phyloP scores from a whole-genome alignment of 352 stramenopile genomes.

The Phytopythium boreale region DNA sequence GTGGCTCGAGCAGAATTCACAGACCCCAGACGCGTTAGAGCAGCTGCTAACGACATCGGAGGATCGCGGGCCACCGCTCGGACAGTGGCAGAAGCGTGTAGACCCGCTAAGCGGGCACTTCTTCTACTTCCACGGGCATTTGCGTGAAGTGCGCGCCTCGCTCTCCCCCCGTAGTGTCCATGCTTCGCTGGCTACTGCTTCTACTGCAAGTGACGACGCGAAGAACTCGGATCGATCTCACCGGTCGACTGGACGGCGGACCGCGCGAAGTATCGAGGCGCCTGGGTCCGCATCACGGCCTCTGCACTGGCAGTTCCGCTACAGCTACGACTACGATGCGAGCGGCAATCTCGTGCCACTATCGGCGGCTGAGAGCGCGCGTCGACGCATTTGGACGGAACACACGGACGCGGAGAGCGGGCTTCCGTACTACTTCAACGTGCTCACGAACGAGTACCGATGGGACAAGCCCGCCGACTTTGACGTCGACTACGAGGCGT shows the following conservation, averaged over 20 bases:
- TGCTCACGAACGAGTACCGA: conserved; percentile 69
- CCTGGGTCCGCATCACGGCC: conserved; percentile 22
- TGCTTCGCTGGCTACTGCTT: conserved; percentile 17
- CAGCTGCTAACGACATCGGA: conserved; percentile 28
- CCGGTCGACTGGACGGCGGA: conserved; percentile 16
- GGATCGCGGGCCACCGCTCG: conserved; percentile 25
- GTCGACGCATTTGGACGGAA: conserved; percentile 64
- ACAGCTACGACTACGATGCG: conserved; percentile 61
- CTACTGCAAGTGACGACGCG: background rate
- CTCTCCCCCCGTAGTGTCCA: conserved; percentile 62
- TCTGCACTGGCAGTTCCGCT: conserved; percentile 73
- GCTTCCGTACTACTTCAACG: conserved; percentile 65
- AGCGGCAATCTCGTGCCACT: conserved; percentile 29
- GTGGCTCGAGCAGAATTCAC: conserved; percentile 51
- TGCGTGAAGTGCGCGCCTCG: conserved; percentile 40
- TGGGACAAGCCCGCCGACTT: conserved; percentile 75
- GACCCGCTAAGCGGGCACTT: conserved; percentile 57
- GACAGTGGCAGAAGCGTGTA: conserved; percentile 62
- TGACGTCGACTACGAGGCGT: conserved; percentile 49
- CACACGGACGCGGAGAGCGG: conserved; percentile 45
- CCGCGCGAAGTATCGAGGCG: conserved; percentile 21
- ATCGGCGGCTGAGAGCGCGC: conserved; percentile 9
- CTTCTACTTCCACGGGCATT: conserved; percentile 68
- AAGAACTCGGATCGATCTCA: conserved; percentile 22
- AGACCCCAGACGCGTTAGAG: conserved; percentile 24